These are phyloP conservation scores for Colletotrichum sp. DNA, from an alignment of 2,329 filamentous ascomycete genomes.

Conservation along the genomic window DNA sequence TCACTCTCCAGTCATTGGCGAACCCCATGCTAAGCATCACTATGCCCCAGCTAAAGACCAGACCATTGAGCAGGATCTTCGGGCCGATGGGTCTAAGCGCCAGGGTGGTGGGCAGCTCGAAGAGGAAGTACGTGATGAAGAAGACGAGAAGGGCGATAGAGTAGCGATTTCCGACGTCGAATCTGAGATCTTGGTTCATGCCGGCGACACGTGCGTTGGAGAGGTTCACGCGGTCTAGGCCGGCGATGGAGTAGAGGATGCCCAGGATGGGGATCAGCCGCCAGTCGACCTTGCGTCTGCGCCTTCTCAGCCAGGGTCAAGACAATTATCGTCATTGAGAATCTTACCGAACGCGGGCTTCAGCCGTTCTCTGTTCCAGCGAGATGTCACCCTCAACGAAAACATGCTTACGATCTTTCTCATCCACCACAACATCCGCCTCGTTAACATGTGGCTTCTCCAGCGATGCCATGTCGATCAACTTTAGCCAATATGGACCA, in stretches of 20 bases:
- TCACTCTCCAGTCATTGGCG: slow-evolving; percentile 26
- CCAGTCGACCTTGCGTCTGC: slow-evolving; percentile 30
- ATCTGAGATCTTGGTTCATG: slow-evolving; percentile 19
- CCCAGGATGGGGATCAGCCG: slow-evolving; percentile 41
- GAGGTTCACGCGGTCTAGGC: slow-evolving; percentile 22
- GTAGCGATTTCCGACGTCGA: slow-evolving; percentile 18
- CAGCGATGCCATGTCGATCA: not conserved
- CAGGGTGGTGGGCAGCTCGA: not conserved
- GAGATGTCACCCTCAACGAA: not conserved
- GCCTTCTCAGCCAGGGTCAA: not conserved
- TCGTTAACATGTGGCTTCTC: not conserved
- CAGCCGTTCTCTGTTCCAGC: not conserved
- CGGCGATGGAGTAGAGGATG: slow-evolving; percentile 22
- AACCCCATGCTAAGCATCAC: slow-evolving; percentile 36
- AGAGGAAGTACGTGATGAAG: slow-evolving; percentile 23
- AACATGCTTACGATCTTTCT: not conserved
- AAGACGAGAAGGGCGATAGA: slow-evolving; percentile 24
- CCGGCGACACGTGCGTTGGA: slow-evolving; percentile 21
- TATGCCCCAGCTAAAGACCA: slow-evolving; percentile 27
- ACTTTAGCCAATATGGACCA: not conserved
- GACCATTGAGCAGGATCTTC: slow-evolving; percentile 29
- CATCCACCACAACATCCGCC: not conserved
- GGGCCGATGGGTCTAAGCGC: slow-evolving; percentile 27
- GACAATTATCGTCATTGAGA: not conserved
- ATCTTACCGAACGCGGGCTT: not conserved